Percentiles rank a stretch among this genome's conserved stretches.
Evolutionary conservation across 2,329 filamentous ascomycete species (phyloP).

Genomic region (Paracamarosporium sp.): DNA sequence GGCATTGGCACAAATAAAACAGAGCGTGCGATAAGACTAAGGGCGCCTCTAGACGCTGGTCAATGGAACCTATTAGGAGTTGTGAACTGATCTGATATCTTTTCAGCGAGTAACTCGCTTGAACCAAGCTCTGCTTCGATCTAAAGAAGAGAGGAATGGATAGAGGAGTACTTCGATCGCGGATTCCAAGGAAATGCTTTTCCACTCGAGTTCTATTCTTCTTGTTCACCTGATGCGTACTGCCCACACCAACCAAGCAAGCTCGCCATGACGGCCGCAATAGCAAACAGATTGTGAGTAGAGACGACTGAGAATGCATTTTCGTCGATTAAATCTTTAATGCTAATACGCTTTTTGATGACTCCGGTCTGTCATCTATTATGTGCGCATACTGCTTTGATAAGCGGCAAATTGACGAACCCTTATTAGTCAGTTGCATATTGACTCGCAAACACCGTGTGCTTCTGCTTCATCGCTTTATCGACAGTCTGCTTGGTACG

Average conservation of each 20-base stretch:
- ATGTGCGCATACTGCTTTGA: too few relatives aligned
- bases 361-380: neutral
- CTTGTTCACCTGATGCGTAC: neutral
- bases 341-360: neutral
- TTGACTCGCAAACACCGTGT: neutral
- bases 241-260: neutral
- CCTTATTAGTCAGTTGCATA: neutral
- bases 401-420: neutral
- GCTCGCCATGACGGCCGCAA: neutral
- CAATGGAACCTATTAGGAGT: conserved; percentile 18
- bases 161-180: neutral
- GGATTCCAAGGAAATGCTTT: neutral
- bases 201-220: neutral
- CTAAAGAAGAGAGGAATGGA: neutral
- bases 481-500: neutral
- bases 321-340: neutral
- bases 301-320: neutral
- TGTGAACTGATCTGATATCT: too few relatives aligned
- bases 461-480: neutral
- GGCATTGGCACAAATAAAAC: too few relatives aligned
- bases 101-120: neutral
- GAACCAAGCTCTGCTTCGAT: neutral
- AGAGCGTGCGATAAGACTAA: neutral
- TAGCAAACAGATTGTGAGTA: neutral
- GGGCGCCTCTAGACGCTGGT: too few relatives aligned